phyloP scores from a whole-genome alignment of 768 basidiomycete genomes.

The Serpula lacrymans region DNA sequence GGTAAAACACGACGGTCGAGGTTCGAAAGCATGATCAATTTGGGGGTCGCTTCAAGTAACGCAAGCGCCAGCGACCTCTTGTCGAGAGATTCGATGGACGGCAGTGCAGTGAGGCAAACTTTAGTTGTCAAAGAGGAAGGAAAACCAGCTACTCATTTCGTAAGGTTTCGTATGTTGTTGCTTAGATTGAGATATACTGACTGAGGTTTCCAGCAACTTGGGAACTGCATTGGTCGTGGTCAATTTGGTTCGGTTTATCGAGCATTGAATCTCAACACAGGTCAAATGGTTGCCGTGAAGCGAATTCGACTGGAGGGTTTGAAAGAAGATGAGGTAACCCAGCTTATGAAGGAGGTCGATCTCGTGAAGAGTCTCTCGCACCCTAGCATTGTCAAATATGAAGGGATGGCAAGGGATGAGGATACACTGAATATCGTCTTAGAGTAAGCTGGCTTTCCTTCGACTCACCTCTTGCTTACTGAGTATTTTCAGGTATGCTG shows the following conservation, averaged over 20 bases:
- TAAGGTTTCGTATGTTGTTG: constrained; percentile 40
- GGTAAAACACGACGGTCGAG: constrained; percentile 56
- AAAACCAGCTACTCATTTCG: constrained; percentile 75
- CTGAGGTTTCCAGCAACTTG: constrained; percentile 71
- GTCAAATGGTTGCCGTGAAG: constrained; percentile 99
- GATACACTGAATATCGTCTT: constrained; percentile 89
- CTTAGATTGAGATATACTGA: constrained; percentile 9
- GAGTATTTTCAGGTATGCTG: constrained; percentile 68
- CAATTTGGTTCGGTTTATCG: constrained; percentile 97
- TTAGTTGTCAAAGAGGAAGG: constrained; percentile 80
- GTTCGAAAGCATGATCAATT: constrained; percentile 71
- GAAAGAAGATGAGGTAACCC: constrained; percentile 84
- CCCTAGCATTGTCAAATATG: constrained; percentile 96
- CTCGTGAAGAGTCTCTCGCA: constrained; percentile 88
- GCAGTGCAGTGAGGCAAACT: constrained; percentile 60
- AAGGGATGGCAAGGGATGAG: constrained; percentile 90
- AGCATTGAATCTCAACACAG: constrained; percentile 89
- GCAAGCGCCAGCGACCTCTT: constrained; percentile 66
- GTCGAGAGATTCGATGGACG: constrained; percentile 60
- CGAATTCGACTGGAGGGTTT: constrained; percentile 87
- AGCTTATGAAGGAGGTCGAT: constrained; percentile 93
- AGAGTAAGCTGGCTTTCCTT: constrained; percentile 60
- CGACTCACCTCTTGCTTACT: constrained; percentile 11
- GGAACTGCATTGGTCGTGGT: constrained; percentile 94
- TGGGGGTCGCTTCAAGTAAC: constrained; percentile 48